Evolutionary conservation across 2,329 filamentous ascomycete species (phyloP).

Genomic region (Ophiostoma perfectum): DNA sequence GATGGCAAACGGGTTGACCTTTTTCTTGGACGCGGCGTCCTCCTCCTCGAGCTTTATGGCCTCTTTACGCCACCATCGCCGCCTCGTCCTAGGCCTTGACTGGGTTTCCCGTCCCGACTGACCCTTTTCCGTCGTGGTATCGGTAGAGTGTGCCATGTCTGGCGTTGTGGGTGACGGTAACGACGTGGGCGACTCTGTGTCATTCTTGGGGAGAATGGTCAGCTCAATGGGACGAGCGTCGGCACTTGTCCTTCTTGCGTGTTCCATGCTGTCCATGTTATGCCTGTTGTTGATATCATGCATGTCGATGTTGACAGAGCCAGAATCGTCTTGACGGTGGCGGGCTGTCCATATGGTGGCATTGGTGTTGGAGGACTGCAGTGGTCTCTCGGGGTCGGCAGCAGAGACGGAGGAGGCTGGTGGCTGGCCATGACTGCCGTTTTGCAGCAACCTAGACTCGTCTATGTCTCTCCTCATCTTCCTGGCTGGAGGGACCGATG

Average conservation of each 20-base stretch:
- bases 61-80: background rate
- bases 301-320: background rate
- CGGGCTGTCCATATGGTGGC: background rate
- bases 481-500: background rate
- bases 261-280: background rate
- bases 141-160: background rate
- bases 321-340: background rate
- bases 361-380: background rate
- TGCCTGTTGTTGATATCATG: conserved; percentile 4
- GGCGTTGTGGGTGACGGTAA: background rate
- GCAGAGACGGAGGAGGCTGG: background rate
- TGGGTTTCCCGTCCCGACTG: background rate
- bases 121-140: background rate
- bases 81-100: background rate
- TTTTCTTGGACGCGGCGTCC: conserved; percentile 2
- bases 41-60: background rate
- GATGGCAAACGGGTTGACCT: conserved; percentile 16
- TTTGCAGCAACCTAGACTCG: background rate
- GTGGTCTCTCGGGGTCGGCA: background rate
- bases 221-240: background rate
- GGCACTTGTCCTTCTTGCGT: background rate
- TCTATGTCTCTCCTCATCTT: background rate
- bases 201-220: background rate
- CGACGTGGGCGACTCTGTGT: background rate
- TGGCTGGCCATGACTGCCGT: background rate